phyloP scores from a whole-genome alignment of 305 asterid genomes.

The Fraxinus dipetala region DNA sequence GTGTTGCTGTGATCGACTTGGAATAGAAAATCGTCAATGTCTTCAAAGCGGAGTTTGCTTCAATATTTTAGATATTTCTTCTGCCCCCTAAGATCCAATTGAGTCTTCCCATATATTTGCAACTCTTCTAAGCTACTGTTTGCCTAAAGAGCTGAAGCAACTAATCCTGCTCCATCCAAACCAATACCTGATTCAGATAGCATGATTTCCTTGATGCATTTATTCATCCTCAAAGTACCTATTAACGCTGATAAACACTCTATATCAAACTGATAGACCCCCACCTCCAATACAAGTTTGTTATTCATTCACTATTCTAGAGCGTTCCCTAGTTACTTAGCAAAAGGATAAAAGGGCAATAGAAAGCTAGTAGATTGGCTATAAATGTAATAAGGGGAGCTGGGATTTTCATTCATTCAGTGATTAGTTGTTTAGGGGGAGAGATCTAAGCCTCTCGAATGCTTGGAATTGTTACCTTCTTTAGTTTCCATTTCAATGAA shows the following conservation, averaged over 20 bases:
- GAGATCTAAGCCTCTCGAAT: no score
- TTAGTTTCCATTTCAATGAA: not conserved
- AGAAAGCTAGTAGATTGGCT: no score
- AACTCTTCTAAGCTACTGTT: slow-evolving; percentile 56
- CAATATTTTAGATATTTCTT: slow-evolving; percentile 76
- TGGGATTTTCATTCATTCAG: no score
- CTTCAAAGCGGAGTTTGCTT: slow-evolving; percentile 63
- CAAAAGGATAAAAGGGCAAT: no score
- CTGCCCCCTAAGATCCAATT: slow-evolving; percentile 66
- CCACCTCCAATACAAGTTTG: slow-evolving; percentile 51
- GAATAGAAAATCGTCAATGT: slow-evolving; percentile 56
- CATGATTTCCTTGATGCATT: slow-evolving; percentile 42
- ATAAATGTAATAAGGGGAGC: no score
- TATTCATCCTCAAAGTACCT: slow-evolving; percentile 37
- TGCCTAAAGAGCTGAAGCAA: slow-evolving; percentile 59
- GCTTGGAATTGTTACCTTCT: not conserved
- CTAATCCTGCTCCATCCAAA: slow-evolving; percentile 42
- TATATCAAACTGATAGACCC: slow-evolving; percentile 22
- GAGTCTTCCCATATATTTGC: slow-evolving; percentile 78
- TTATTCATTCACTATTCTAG: no score
- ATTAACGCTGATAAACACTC: slow-evolving; percentile 54
- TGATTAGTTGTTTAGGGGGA: no score
- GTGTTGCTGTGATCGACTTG: slow-evolving; percentile 46
- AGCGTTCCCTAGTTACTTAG: no score
- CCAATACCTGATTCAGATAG: slow-evolving; percentile 67